Conservation (phyloP, 768 basidiomycete genomes). For the Suillus alpinus region DNA sequence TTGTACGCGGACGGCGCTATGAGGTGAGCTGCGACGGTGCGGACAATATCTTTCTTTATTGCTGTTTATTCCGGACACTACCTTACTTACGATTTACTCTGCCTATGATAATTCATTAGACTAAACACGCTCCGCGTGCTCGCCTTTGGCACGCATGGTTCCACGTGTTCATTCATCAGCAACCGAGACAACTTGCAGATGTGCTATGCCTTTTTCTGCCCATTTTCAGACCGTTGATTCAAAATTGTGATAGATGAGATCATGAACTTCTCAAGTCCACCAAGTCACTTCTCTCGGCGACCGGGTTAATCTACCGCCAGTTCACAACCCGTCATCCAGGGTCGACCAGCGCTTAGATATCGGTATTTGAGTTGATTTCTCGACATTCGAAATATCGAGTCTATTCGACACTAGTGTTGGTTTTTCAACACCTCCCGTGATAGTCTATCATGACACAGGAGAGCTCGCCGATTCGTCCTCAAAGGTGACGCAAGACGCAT, state of each 20-base stretch:
- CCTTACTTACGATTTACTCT: neutral
- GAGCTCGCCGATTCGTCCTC: neutral
- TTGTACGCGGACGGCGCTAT: neutral
- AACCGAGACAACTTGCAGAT: neutral
- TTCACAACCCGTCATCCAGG: neutral
- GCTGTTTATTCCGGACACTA: neutral
- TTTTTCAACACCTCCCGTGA: neutral
- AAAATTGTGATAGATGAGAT: neutral
- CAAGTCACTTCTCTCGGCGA: neutral
- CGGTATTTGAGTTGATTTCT: neutral
- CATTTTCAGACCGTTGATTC: neutral
- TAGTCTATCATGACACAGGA: neutral
- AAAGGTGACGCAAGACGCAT: neutral
- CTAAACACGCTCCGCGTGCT: neutral
- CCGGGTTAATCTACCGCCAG: neutral
- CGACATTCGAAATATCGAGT: neutral
- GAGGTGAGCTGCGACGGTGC: neutral
- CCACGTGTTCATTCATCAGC: neutral
- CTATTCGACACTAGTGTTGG: neutral
- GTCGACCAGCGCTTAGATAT: neutral
- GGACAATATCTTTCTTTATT: neutral
- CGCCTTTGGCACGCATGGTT: neutral
- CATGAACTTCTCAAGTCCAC: no score
- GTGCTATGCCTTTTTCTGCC: neutral
- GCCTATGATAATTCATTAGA: neutral